Percentiles rank a stretch among this genome's conserved stretches.
Evolutionary conservation across 306 rosid genomes (phyloP).

Genomic region (Quercus rubra): DNA sequence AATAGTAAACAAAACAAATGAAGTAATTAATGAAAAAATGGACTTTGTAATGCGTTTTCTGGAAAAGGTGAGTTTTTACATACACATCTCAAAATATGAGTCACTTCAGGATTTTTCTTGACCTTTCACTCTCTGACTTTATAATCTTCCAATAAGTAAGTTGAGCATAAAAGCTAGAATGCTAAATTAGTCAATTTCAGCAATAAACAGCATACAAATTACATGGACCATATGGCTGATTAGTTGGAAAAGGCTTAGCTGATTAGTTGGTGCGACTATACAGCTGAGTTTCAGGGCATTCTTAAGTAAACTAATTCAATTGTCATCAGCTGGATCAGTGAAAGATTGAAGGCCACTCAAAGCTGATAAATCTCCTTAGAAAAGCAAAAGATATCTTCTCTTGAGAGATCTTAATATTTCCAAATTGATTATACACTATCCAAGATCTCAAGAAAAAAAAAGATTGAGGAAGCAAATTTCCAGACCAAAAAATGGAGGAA

Average conservation of each 20-base stretch:
- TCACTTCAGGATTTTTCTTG: background rate
- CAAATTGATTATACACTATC: background rate
- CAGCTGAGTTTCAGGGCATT: background rate
- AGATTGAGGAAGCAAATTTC: background rate
- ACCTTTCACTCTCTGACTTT: background rate
- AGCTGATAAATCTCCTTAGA: no score
- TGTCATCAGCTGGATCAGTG: background rate
- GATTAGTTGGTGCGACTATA: background rate
- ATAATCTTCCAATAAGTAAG: background rate
- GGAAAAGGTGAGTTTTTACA: background rate
- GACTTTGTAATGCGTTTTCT: background rate
- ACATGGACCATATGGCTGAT: background rate
- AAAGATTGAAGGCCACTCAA: background rate
- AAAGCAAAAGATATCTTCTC: background rate
- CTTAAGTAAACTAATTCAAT: background rate
- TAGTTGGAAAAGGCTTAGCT: background rate
- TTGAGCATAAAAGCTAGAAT: background rate
- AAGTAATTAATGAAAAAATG: background rate
- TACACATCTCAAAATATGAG: background rate
- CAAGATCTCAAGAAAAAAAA: background rate
- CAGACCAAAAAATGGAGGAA: background rate
- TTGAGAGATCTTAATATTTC: background rate
- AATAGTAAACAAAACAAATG: background rate
- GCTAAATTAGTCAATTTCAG: background rate
- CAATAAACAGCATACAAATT: background rate